Evolutionary conservation across 2,329 filamentous ascomycete genomes (phyloP).

Genomic region (Paradendryphiella salina): DNA sequence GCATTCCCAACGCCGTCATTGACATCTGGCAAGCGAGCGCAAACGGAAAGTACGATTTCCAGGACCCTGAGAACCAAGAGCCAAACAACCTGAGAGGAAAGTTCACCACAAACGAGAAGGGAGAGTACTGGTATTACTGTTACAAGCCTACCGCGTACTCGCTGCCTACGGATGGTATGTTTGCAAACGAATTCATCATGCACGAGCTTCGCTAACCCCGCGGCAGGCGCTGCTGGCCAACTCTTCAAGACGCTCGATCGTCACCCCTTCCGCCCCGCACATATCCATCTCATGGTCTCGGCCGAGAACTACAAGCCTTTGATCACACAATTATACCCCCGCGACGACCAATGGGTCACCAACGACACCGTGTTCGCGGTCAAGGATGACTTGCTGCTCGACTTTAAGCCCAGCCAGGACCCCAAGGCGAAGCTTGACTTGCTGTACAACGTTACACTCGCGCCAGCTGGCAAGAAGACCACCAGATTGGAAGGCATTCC

Average conservation of each 20-base stretch:
- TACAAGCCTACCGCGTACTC: constrained; percentile 74
- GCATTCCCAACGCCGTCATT: constrained; percentile 69
- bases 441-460: constrained; percentile 64
- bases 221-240: constrained; percentile 54
- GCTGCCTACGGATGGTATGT: constrained; percentile 63
- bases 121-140: constrained; percentile 75
- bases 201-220: constrained; percentile 2
- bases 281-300: constrained; percentile 62
- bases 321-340: constrained; percentile 63
- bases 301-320: constrained; percentile 60
- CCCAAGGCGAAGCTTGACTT: constrained; percentile 63
- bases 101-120: constrained; percentile 70
- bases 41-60: constrained; percentile 77
- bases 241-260: constrained; percentile 60
- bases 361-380: constrained; percentile 65
- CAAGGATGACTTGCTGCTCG: constrained; percentile 63
- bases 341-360: constrained; percentile 60
- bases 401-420: constrained; percentile 58
- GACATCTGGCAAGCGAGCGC: constrained; percentile 78
- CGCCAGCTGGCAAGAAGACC: constrained; percentile 46
- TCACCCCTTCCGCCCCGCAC: constrained; percentile 64
- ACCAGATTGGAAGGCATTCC: constrained; percentile 39
- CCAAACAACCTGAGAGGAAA: constrained; percentile 78
- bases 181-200: background rate
- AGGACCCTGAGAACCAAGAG: constrained; percentile 70